phyloP scores from a whole-genome alignment of 345 rosid genomes.

The Brassica cretica region DNA sequence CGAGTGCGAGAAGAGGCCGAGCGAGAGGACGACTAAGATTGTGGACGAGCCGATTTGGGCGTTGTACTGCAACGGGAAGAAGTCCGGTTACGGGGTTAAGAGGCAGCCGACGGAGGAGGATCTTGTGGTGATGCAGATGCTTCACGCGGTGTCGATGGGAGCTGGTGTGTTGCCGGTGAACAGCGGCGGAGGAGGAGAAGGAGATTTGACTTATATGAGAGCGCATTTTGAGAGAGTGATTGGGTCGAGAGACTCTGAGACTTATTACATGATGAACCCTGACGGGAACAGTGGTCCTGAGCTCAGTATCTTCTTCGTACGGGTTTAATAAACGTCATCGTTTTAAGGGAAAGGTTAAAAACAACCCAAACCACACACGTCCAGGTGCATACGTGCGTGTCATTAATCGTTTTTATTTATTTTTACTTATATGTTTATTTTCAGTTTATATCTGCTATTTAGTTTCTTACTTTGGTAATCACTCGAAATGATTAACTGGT shows the following conservation, averaged over 20 bases:
- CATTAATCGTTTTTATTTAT: neutral
- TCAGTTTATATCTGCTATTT: neutral
- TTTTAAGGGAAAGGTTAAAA: neutral
- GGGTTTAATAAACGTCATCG: conserved; percentile 30
- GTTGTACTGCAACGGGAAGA: conserved; percentile 68
- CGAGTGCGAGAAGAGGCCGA: conserved; percentile 71
- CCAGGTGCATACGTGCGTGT: neutral
- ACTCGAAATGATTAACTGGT: conserved; percentile 11
- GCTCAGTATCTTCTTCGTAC: conserved; percentile 42
- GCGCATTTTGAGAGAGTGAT: conserved; percentile 76
- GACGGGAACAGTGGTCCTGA: conserved; percentile 79
- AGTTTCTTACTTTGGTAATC: neutral
- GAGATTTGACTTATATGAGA: conserved; percentile 76
- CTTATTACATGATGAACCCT: conserved; percentile 81
- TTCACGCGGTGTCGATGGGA: conserved; percentile 77
- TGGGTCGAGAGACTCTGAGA: conserved; percentile 85
- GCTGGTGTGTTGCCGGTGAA: conserved; percentile 71
- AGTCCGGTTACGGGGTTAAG: conserved; percentile 74
- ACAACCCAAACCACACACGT: neutral
- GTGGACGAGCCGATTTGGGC: conserved; percentile 78
- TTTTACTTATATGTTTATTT: neutral
- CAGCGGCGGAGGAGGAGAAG: conserved; percentile 50
- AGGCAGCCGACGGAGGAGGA: conserved; percentile 78
- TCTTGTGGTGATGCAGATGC: conserved; percentile 67
- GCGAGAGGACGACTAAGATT: conserved; percentile 60